phyloP scores from a whole-genome alignment of 257 asterid species.

The Forsythia viridissima region DNA sequence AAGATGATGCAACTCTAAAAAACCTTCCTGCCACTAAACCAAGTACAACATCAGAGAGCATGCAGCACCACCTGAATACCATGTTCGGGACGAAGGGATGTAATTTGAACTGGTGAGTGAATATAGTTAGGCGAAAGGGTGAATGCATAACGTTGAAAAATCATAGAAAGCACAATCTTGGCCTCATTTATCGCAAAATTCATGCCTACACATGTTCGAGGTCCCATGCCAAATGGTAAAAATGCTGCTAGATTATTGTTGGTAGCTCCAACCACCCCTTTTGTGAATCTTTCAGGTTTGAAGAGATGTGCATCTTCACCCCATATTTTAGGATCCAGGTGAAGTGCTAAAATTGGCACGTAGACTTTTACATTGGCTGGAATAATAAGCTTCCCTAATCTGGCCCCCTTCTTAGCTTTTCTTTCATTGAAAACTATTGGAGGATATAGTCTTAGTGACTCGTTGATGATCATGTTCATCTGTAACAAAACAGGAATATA shows the following conservation, averaged over 20 bases:
- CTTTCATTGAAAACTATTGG: conserved; percentile 23
- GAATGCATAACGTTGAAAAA: conserved; percentile 26
- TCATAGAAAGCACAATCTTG: conserved; percentile 30
- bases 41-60: conserved; percentile 7
- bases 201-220: conserved; percentile 37
- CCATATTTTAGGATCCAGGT: conserved; percentile 32
- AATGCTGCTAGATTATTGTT: conserved; percentile 33
- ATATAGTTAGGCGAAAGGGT: conserved; percentile 29
- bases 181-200: conserved; percentile 36
- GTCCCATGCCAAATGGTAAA: conserved; percentile 34
- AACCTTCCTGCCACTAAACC: neutral
- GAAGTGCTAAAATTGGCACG: conserved; percentile 23
- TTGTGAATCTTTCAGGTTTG: conserved; percentile 35
- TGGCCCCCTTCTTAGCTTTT: conserved; percentile 20
- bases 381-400: conserved; percentile 24
- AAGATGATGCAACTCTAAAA: neutral
- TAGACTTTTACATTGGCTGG: conserved; percentile 22
- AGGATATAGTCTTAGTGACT: conserved; percentile 36
- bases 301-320: conserved; percentile 32
- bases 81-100: conserved; percentile 24
- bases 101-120: conserved; percentile 26
- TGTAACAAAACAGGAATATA: neutral
- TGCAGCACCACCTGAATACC: conserved; percentile 28
- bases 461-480: conserved; percentile 39
- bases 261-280: conserved; percentile 38